A percentile compares a stretch with the other conserved stretches of the same genome.
Conservation (phyloP, 192 early-diverging fungal genomes). For the Coemansia sp. region DNA sequence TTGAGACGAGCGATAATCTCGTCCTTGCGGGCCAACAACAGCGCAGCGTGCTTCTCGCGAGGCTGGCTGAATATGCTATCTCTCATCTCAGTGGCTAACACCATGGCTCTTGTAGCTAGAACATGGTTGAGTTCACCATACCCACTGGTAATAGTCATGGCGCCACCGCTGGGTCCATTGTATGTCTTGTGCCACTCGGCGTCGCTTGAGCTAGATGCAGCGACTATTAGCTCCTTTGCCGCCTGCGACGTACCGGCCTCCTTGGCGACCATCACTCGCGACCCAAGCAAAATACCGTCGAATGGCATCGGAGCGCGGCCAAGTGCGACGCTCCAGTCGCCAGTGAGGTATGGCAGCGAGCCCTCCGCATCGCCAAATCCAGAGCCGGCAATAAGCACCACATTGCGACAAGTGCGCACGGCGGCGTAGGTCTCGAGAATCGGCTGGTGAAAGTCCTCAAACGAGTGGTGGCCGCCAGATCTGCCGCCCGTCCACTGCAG, state of each 20-base stretch:
- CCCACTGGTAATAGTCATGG: slow-evolving; percentile 86
- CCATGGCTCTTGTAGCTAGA: slow-evolving; percentile 81
- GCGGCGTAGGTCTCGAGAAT: slow-evolving; percentile 68
- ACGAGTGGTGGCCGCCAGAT: slow-evolving; percentile 95
- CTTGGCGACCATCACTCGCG: slow-evolving; percentile 92
- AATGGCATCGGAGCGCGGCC: slow-evolving; percentile 93
- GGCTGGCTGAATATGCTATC: no score
- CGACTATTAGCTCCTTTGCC: slow-evolving; percentile 88
- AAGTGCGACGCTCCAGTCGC: slow-evolving; percentile 83
- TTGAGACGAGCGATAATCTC: slow-evolving; percentile 80
- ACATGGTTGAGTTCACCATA: slow-evolving; percentile 93
- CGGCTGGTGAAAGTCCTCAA: slow-evolving; percentile 93
- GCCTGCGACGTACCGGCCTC: slow-evolving; percentile 69
- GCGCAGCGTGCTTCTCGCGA: no score
- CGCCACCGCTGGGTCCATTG: slow-evolving; percentile 73
- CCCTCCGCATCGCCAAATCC: slow-evolving; percentile 90
- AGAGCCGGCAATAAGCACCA: slow-evolving; percentile 87
- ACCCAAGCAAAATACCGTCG: slow-evolving; percentile 91
- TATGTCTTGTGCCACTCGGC: slow-evolving; percentile 85
- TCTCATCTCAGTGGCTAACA: no score
- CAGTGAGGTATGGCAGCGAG: slow-evolving; percentile 88
- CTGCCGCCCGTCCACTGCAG: slow-evolving; percentile 98
- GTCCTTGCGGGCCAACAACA: no score
- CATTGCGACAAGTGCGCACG: slow-evolving; percentile 78
- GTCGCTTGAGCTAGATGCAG: slow-evolving; percentile 78